These are phyloP conservation scores for Pouteria glomerata DNA, from an alignment of 148 eudicot genomes.

Conservation along the genomic window DNA sequence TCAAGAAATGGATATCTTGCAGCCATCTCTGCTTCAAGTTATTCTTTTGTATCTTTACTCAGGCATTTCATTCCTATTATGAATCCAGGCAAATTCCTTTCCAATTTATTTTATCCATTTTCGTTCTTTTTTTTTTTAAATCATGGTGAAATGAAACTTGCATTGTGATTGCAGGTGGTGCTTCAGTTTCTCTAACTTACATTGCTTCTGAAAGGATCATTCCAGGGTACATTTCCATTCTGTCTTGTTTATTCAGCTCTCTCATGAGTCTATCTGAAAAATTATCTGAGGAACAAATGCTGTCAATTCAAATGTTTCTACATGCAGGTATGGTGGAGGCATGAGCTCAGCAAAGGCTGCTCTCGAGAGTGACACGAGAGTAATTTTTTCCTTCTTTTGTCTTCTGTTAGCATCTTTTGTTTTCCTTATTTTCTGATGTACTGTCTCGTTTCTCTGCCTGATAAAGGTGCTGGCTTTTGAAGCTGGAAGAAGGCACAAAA, in stretches of 20 bases:
- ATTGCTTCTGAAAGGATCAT: slow-evolving; percentile 96
- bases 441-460: slow-evolving; percentile 4
- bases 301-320: neutral
- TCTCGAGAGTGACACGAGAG: slow-evolving; percentile 92
- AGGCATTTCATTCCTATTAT: slow-evolving; percentile 90
- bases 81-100: slow-evolving; percentile 65
- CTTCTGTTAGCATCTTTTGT: neutral
- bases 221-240: slow-evolving; percentile 65
- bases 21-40: slow-evolving; percentile 95
- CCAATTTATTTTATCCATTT: neutral
- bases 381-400: slow-evolving; percentile 4
- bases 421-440: neutral
- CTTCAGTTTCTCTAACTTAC: slow-evolving; percentile 88
- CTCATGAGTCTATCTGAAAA: neutral
- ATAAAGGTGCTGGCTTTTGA: slow-evolving; percentile 90
- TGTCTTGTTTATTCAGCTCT: neutral
- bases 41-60: slow-evolving; percentile 85
- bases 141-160: slow-evolving; percentile 5
- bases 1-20: slow-evolving; percentile 93
- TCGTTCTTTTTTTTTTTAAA: neutral
- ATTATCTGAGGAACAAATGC: neutral
- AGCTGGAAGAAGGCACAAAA: slow-evolving; percentile 82
- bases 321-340: slow-evolving; percentile 92
- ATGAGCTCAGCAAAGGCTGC: slow-evolving; percentile 99
- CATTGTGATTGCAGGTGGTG: slow-evolving; percentile 57